phyloP scores from a whole-genome alignment of 2,329 filamentous ascomycete genomes.

The Ceratocystis ficicola region DNA sequence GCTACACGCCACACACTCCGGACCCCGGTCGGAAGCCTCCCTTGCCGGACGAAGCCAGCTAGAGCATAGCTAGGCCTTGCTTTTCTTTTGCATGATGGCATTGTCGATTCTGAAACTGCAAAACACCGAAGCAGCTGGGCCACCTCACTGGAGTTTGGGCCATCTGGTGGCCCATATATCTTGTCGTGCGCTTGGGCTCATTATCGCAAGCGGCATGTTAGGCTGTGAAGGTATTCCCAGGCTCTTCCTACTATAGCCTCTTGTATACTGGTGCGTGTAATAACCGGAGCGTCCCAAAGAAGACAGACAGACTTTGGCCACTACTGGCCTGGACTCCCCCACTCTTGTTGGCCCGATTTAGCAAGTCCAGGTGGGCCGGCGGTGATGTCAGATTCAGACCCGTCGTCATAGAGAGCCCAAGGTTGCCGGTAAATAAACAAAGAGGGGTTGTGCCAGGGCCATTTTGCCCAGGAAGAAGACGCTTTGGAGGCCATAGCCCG shows the following conservation, averaged over 20 bases:
- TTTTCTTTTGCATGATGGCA: slow-evolving; percentile 4
- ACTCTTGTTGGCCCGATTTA: neutral
- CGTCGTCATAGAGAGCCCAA: neutral
- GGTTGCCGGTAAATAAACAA: neutral
- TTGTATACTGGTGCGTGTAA: neutral
- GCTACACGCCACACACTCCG: neutral
- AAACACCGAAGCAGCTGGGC: slow-evolving; percentile 4
- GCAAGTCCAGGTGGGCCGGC: neutral
- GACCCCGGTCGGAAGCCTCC: too few species aligned
- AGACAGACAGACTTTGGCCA: neutral
- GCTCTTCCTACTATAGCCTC: neutral
- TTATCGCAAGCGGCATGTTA: slow-evolving; percentile 1
- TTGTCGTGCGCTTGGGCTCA: neutral
- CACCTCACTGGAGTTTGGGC: neutral
- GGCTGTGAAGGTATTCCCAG: neutral
- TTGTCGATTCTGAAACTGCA: neutral
- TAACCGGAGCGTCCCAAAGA: neutral
- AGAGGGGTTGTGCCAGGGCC: neutral
- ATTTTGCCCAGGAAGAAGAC: neutral
- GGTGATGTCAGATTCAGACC: slow-evolving; percentile 7
- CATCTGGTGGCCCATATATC: neutral
- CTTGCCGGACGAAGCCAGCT: neutral
- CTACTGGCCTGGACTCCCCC: neutral
- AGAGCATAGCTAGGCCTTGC: too few species aligned
- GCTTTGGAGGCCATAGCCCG: neutral